Evolutionary conservation across 1,139 yeast genomes (phyloP), one percentile per base, ranked within the genome.

Genomic region (Saccharomyces hybrid): DNA sequence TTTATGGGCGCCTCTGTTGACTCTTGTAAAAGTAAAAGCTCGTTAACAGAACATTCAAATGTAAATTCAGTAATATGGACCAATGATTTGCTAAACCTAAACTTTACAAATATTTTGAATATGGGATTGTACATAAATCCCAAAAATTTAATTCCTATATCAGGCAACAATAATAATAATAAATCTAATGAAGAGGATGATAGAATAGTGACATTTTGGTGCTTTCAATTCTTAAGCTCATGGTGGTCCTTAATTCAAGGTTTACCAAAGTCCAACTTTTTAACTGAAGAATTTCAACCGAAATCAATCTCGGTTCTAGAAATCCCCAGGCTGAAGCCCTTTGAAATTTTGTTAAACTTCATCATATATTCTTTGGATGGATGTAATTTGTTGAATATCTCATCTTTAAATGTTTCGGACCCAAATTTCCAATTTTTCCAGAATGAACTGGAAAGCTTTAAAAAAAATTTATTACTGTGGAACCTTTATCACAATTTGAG

Each of bases 161-260:
- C 34, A n/a, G 16, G 11, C 23, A 20, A n/a, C n/a, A 48, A 42
- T 14, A 49, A 44, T 6, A 44, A 23, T 25, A 38, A 48, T 25
- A 42, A 44, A 46, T 20, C 23, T 46, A 25, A 50, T 16, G 26
- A 44, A 26, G 58, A 57, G 30, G 52, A 53, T 9, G 47, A 32
- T 31, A 53, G 53, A 30, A 47, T 57, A 26, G 61, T 63, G 2
- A 54, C 67, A 1, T 67, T 65, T 50, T 67, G 70, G 68, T 61
- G 62, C 31, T 65, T 62, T 46, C 68, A 67, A 53, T 64, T 65
- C 50, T 57, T 67, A 48, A 61, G 60, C 31, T 59, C 67, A 5
- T 65, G 69, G 69, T 65, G 67, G 66, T 57, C 63, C 8, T 52
- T 66, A 42, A 52, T 66, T 5, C 65, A 64, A 49, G 70, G 70